Conservation (phyloP, 176 grass and related monocot genomes). For the Aegilops bicornis region DNA sequence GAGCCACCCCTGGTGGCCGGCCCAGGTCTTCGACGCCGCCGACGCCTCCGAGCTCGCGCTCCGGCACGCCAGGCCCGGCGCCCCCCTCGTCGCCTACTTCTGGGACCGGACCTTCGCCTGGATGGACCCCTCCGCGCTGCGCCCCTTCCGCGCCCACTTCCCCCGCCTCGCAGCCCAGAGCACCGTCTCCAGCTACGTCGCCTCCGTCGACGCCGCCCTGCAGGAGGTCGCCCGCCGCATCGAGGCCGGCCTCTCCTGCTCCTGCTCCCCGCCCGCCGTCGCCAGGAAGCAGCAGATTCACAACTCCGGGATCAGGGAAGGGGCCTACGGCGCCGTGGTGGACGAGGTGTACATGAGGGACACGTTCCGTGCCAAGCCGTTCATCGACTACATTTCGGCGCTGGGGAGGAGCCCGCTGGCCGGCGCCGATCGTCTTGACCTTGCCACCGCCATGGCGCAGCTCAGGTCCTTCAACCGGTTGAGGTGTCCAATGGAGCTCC, state of each 20-base stretch:
- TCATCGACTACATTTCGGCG: conserved; percentile 57
- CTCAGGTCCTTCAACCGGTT: conserved; percentile 60
- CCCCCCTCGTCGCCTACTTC: conserved; percentile 71
- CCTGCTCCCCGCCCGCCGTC: conserved; percentile 34
- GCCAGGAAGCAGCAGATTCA: conserved; percentile 44
- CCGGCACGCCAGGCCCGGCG: conserved; percentile 35
- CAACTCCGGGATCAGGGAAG: conserved; percentile 65
- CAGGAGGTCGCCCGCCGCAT: conserved; percentile 54
- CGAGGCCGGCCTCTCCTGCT: conserved; percentile 49
- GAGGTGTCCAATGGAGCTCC: conserved; percentile 51
- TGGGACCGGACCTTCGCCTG: conserved; percentile 85
- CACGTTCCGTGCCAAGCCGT: conserved; percentile 34
- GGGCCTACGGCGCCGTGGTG: conserved; percentile 24
- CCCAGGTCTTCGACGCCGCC: conserved; percentile 64
- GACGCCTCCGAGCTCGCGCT: conserved; percentile 69
- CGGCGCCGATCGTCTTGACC: conserved; percentile 55
- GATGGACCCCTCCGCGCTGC: conserved; percentile 54
- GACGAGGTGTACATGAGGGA: conserved; percentile 57
- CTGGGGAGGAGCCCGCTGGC: conserved; percentile 47
- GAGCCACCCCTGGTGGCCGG: conserved; percentile 93
- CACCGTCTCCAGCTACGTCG: conserved; percentile 38
- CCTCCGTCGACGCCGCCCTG: conserved; percentile 50
- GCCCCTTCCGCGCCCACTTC: conserved; percentile 61
- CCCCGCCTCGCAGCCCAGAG: conserved; percentile 41
- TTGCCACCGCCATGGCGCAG: conserved; percentile 65